Percentiles rank a stretch among this genome's conserved stretches.
These are phyloP conservation scores for Perkinsus olseni DNA, from an alignment of 169 alveolate species.

Conservation along the genomic window DNA sequence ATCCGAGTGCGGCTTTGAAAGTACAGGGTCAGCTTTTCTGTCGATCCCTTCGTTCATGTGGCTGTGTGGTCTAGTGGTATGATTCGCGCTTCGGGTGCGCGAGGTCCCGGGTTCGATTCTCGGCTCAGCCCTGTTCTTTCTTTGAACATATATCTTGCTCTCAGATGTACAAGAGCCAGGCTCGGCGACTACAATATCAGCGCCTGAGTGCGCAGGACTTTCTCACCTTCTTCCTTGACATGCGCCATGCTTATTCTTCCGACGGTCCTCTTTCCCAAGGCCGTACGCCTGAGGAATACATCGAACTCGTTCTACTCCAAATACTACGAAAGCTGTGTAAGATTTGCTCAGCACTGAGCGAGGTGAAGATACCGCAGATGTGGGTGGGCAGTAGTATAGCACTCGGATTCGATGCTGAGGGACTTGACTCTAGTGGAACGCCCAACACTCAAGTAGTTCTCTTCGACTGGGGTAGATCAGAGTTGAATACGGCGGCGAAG, in stretches of 20 bases:
- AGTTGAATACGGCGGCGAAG: not conserved
- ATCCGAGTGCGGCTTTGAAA: not conserved
- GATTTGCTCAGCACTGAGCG: not conserved
- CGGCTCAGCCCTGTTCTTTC: not conserved
- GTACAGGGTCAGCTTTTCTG: not conserved
- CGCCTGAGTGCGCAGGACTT: not conserved
- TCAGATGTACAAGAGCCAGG: not conserved
- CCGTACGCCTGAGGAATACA: not conserved
- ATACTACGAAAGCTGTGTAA: not conserved
- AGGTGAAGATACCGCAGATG: not conserved
- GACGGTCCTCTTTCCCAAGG: not conserved
- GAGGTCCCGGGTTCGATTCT: slow-evolving; percentile 5
- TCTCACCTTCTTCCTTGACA: not conserved
- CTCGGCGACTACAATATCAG: not conserved
- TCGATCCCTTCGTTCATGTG: not conserved
- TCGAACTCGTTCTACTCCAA: not conserved
- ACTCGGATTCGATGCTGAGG: not conserved
- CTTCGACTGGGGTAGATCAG: not conserved
- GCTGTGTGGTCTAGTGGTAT: slow-evolving; percentile 3
- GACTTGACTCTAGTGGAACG: not conserved
- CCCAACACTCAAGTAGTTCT: not conserved
- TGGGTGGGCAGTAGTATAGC: not conserved
- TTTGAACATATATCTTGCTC: not conserved
- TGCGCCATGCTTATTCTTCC: not conserved
- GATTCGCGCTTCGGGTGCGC: slow-evolving; percentile 6